Evolutionary conservation across 768 basidiomycete species (phyloP).

Genomic region (Russula compacta): DNA sequence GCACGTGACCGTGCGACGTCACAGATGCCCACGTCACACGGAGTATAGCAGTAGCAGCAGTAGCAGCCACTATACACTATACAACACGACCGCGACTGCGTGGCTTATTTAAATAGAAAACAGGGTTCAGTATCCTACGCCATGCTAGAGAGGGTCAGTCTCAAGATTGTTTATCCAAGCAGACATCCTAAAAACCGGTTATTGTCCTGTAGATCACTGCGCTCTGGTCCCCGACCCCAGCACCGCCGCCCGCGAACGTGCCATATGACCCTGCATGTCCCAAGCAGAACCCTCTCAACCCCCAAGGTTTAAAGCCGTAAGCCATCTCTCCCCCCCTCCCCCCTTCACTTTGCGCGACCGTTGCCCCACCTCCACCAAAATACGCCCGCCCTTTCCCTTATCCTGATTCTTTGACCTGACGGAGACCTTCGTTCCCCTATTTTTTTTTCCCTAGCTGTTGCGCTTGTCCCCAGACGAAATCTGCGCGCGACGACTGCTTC

Average conservation of each 20-base stretch:
- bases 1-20: no score
- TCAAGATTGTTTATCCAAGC: not conserved
- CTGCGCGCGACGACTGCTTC: conserved; percentile 91
- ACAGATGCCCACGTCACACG: no score
- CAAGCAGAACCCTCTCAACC: conserved; percentile 83
- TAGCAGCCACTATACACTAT: no score
- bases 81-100: no score
- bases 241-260: conserved; percentile 26
- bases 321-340: conserved; percentile 26
- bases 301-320: conserved; percentile 91
- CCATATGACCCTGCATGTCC: conserved; percentile 64
- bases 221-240: conserved; percentile 39
- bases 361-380: no score
- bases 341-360: no score
- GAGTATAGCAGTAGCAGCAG: no score
- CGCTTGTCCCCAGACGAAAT: conserved; percentile 91
- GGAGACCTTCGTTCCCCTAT: not conserved
- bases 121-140: not conserved
- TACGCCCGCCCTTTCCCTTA: not conserved
- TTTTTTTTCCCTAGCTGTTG: conserved; percentile 60
- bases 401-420: not conserved
- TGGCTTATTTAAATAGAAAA: no score
- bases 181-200: not conserved
- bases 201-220: conserved; percentile 8
- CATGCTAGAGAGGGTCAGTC: conserved; percentile 13